Conservation (phyloP, 768 basidiomycete genomes). For the Mrakia frigida region DNA sequence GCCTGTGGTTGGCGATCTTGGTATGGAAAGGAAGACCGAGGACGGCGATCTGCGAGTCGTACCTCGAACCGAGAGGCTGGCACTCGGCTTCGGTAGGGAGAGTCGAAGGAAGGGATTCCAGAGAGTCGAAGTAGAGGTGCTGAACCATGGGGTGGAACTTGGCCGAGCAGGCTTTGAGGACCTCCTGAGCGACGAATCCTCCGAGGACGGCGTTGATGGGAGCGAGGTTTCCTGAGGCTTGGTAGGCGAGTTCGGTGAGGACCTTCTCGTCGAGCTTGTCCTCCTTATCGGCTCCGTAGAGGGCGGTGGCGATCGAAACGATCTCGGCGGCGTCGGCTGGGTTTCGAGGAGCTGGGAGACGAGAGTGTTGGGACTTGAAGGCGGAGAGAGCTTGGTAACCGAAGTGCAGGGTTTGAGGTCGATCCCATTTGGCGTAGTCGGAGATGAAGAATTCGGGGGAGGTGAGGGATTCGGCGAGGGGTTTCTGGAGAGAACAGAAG, state of each 20-base stretch:
- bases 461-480: conserved; percentile 74
- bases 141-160: conserved; percentile 98
- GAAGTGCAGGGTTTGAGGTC: conserved; percentile 79
- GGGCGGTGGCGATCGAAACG: conserved; percentile 69
- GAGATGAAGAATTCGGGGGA: conserved; percentile 85
- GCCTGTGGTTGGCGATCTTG: conserved; percentile 79
- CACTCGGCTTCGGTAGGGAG: conserved; percentile 77
- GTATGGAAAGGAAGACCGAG: conserved; percentile 90
- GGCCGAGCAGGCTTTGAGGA: conserved; percentile 90
- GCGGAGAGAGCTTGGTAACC: conserved; percentile 90
- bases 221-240: conserved; percentile 82
- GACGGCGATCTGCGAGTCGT: conserved; percentile 92
- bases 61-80: conserved; percentile 72
- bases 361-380: conserved; percentile 58
- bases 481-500: conserved; percentile 61
- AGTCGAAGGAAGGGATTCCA: conserved; percentile 78
- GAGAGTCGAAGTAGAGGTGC: conserved; percentile 91
- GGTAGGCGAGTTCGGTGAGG: conserved; percentile 77
- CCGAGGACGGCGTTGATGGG: conserved; percentile 91
- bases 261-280: conserved; percentile 70
- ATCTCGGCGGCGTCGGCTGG: conserved; percentile 67
- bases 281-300: conserved; percentile 49
- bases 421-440: conserved; percentile 95
- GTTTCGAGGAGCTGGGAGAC: conserved; percentile 77
- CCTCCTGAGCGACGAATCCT: conserved; percentile 96